These are phyloP conservation scores for Stagonosporopsis cucurbitacearum DNA, from an alignment of 2,329 filamentous ascomycete species.

Conservation along the genomic window DNA sequence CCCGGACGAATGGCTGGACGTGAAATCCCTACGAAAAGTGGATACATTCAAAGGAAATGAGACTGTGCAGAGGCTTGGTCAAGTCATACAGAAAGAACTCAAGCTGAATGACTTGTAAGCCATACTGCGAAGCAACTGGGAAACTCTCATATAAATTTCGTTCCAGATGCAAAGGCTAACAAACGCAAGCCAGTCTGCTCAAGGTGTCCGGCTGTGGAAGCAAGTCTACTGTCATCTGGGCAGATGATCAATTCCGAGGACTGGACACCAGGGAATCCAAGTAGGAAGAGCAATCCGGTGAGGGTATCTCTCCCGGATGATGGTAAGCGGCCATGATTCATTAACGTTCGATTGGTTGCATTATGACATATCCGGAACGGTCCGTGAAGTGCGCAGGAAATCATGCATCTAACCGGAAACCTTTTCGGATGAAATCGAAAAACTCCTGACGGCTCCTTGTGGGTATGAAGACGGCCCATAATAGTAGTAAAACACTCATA, in stretches of 20 bases:
- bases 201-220: not conserved
- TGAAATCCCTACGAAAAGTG: constrained; percentile 35
- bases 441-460: constrained; percentile 34
- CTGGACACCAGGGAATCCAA: not conserved
- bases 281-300: constrained; percentile 1
- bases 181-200: constrained; percentile 1
- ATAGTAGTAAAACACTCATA: constrained; percentile 39
- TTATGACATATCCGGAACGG: constrained; percentile 14
- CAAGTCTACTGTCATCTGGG: constrained; percentile 14
- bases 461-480: constrained; percentile 34
- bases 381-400: constrained; percentile 12
- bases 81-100: constrained; percentile 10
- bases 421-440: constrained; percentile 34
- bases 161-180: not conserved
- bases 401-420: constrained; percentile 27
- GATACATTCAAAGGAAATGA: constrained; percentile 42
- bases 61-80: constrained; percentile 15
- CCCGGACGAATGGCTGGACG: constrained; percentile 38
- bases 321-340: constrained; percentile 16
- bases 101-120: not conserved
- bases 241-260: constrained; percentile 3
- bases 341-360: constrained; percentile 17
- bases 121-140: not conserved
- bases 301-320: constrained; percentile 4
- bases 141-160: not conserved